Conservation (phyloP, 2,329 filamentous ascomycete genomes). For the Diaporthe nobilis region DNA sequence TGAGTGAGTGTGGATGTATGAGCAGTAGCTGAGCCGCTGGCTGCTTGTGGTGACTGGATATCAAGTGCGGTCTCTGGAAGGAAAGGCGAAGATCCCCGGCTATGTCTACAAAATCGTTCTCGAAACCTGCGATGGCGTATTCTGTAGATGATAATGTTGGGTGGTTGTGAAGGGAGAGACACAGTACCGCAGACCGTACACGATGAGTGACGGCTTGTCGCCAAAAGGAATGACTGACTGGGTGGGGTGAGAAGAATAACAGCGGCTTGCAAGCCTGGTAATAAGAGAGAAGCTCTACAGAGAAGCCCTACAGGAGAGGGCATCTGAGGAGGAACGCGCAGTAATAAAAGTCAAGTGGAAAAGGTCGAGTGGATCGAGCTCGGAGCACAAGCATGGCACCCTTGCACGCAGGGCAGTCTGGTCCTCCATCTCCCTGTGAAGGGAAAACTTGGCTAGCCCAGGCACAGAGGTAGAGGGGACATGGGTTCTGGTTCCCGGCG, state of each 20-base stretch:
- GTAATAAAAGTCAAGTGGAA: conserved; percentile 38
- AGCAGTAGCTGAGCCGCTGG: neutral
- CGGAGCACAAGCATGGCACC: conserved; percentile 28
- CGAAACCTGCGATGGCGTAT: conserved; percentile 38
- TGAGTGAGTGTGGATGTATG: conserved; percentile 20
- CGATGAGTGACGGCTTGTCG: conserved; percentile 20
- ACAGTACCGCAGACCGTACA: conserved; percentile 26
- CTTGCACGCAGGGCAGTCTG: conserved; percentile 26
- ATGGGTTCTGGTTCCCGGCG: neutral
- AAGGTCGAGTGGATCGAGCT: conserved; percentile 35
- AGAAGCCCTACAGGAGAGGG: conserved; percentile 14
- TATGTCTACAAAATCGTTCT: conserved; percentile 36
- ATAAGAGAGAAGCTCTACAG: conserved; percentile 34
- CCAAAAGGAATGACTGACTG: conserved; percentile 32
- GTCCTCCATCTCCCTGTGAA: conserved; percentile 17
- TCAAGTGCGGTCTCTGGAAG: conserved; percentile 30
- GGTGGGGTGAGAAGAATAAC: conserved; percentile 10
- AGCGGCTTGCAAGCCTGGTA: conserved; percentile 27
- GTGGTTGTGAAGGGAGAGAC: conserved; percentile 18
- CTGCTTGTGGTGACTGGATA: neutral
- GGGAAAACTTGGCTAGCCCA: conserved; percentile 27
- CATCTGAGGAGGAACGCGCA: conserved; percentile 24
- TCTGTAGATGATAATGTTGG: conserved; percentile 27
- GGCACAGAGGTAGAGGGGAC: neutral
- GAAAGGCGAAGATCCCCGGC: conserved; percentile 18